These are phyloP conservation scores for Saitozyma podzolica DNA, from an alignment of 768 basidiomycete species.

Conservation along the genomic window DNA sequence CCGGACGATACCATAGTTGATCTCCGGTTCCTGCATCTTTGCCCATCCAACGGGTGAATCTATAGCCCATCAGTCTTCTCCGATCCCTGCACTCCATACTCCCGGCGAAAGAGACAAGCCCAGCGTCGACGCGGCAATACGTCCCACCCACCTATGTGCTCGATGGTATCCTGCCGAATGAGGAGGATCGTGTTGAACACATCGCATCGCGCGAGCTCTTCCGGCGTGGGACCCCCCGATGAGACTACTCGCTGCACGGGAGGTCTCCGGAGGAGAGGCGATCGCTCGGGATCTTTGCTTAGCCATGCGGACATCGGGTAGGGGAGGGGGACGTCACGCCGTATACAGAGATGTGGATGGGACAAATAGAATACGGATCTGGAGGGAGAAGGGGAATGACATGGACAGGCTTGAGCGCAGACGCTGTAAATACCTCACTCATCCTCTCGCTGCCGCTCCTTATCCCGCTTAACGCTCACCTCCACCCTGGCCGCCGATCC, in stretches of 20 bases:
- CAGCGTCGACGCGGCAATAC: neutral
- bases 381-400: too few species aligned
- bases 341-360: too few species aligned
- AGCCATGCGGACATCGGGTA: conserved; percentile 5
- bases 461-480: too few species aligned
- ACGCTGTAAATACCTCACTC: too few species aligned
- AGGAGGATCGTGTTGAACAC: conserved; percentile 17
- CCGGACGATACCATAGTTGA: conserved; percentile 12
- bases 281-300: conserved; percentile 7
- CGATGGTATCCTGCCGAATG: conserved; percentile 14
- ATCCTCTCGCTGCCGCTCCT: too few species aligned
- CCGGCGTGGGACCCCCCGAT: conserved; percentile 8
- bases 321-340: too few species aligned
- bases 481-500: too few species aligned
- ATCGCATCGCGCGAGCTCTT: conserved; percentile 12
- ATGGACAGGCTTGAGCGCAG: too few species aligned
- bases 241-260: conserved; percentile 2
- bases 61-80: neutral
- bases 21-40: conserved; percentile 2
- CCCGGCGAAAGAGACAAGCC: neutral
- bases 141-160: conserved; percentile 5
- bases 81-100: neutral
- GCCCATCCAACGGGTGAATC: neutral
- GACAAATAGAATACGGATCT: too few species aligned
- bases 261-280: conserved; percentile 11